These are phyloP conservation scores for Exidia glandulosa DNA, from an alignment of 768 basidiomycete species.

Conservation along the genomic window DNA sequence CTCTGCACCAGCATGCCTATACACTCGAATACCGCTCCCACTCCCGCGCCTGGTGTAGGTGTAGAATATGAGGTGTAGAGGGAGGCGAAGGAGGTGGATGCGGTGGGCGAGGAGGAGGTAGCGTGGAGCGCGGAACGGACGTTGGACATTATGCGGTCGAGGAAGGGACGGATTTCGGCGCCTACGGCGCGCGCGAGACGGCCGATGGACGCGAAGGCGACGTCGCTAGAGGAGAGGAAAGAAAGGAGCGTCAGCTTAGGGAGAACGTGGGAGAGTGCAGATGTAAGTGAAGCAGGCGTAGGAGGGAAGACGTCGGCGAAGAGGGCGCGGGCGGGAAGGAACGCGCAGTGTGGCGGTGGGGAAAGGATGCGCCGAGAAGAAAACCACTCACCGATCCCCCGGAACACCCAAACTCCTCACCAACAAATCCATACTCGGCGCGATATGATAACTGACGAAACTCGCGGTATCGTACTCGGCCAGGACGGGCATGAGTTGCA, in stretches of 20 bases:
- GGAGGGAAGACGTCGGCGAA: no score
- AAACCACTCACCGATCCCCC: background rate
- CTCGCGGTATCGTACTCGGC: conserved; percentile 83
- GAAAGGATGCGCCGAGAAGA: no score
- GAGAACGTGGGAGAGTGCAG: no score
- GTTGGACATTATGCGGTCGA: conserved; percentile 80
- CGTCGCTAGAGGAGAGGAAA: background rate
- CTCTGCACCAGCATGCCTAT: conserved; percentile 82
- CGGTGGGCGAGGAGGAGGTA: background rate
- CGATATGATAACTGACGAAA: background rate
- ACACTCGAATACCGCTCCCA: conserved; percentile 28
- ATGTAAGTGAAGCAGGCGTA: no score
- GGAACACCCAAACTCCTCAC: background rate
- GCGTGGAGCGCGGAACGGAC: conserved; percentile 81
- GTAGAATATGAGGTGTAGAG: background rate
- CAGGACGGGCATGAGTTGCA: conserved; percentile 87
- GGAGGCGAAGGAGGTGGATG: background rate
- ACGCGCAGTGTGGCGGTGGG: no score
- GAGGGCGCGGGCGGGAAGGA: no score
- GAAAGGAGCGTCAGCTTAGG: no score
- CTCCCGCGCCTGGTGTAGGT: no score
- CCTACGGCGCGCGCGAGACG: conserved; percentile 86
- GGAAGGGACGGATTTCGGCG: conserved; percentile 90
- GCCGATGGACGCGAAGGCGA: conserved; percentile 89
- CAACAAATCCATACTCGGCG: background rate